A percentile compares a stretch with the other conserved stretches of the same genome.
Conservation (phyloP, 257 asterid species). For the Solanum corneliomulleri region DNA sequence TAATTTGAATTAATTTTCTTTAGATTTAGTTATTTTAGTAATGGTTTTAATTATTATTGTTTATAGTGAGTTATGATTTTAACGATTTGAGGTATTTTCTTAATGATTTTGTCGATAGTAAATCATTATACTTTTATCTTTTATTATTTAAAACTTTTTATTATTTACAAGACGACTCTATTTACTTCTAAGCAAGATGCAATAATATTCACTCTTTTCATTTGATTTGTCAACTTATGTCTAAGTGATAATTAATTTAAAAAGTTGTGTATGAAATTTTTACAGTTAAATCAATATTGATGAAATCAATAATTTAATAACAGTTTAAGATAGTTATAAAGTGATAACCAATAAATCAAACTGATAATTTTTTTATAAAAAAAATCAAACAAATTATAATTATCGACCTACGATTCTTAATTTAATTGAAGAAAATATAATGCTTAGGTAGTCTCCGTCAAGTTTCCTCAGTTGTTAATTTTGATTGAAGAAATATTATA, state of each 20-base stretch:
- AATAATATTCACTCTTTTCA: not conserved
- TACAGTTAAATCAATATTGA: not conserved
- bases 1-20: too few relatives aligned
- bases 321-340: not conserved
- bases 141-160: not conserved
- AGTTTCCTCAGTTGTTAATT: not conserved
- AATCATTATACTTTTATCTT: not conserved
- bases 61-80: not conserved
- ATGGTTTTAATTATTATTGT: not conserved
- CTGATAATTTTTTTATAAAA: fast-evolving
- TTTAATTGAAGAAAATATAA: not conserved
- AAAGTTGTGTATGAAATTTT: not conserved
- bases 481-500: not conserved
- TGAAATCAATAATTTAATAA: not conserved
- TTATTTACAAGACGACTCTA: not conserved
- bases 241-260: not conserved
- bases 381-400: not conserved
- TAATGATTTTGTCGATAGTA: not conserved
- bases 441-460: not conserved
- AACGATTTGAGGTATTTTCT: not conserved
- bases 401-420: not conserved
- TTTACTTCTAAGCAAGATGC: not conserved
- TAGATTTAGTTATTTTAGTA: too few relatives aligned
- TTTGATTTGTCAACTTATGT: not conserved
- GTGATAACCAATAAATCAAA: not conserved